Base-by-base conservation (phyloP, 2,329 filamentous ascomycete species). In the Beauveria rudraprayagi region DNA sequence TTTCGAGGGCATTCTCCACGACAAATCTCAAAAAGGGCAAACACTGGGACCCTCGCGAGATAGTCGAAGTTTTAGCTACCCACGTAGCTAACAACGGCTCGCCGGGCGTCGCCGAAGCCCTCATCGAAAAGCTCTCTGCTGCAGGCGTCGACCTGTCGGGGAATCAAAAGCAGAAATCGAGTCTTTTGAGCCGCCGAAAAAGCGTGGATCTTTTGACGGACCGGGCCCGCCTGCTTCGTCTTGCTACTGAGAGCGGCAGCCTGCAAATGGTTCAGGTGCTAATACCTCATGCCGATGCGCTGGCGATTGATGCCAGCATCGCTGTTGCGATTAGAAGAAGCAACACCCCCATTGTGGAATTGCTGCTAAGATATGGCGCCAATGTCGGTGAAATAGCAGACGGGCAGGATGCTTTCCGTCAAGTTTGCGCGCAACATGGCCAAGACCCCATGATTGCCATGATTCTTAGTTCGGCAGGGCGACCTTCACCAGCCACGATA, bases 51-150 rank as follows among this genome's bases (percentile, higher is more conserved):
- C 75, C 80, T 11, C 77, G 75, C 48, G 78, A 84, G 63, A 76
- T 84, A 22, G 79, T 83, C 55, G 77, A 79, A 54, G 77, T 78
- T 16, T 73, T 85, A 57, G 72, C 78, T 52, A 71, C 73, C 47
- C 81, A 82, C 66, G 75, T 85, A 61, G 70, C 73, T 41, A 79
- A 77, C 52, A 71, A 70, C 17, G 81, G 82, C 14, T 77, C 80
- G 0, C 76, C 82, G 0, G 82, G 79, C 9, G 78, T 85, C 5
- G 82, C 80, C n/a, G 80, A 84, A 66, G 80, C 79, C 0, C 73
- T 85, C 26, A 77, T 85, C 34, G 72, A 70, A 3, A 82, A 80
- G 68, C 70, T 85, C 40, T 72, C 75, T 41, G 69, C 73, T 1
- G 77, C 75, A 1, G 83, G 83, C 16, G 78, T 81, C 4, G 79